Conservation (phyloP, 2,329 filamentous ascomycete genomes). For the Aspergillus ruber region DNA sequence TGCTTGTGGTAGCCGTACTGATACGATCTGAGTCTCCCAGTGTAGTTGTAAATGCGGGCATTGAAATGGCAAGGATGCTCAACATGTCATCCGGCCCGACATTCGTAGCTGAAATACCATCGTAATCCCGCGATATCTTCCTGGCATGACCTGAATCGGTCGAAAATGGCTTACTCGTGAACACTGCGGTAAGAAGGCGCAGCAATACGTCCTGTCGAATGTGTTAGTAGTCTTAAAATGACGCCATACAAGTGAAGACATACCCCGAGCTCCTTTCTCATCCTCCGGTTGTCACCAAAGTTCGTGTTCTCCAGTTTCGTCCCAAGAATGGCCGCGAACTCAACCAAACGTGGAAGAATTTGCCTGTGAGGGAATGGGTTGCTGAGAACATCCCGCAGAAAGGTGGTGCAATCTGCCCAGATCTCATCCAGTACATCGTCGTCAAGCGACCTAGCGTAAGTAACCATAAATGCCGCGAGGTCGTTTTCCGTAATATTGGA, state of each 20-base stretch:
- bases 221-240: slow-evolving; percentile 13
- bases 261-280: slow-evolving; percentile 83
- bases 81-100: slow-evolving; percentile 67
- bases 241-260: slow-evolving; percentile 29
- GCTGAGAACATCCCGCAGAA: slow-evolving; percentile 78
- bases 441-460: slow-evolving; percentile 83
- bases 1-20: slow-evolving; percentile 66
- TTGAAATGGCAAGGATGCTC: slow-evolving; percentile 68
- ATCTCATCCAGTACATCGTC: slow-evolving; percentile 98
- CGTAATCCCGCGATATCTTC: slow-evolving; percentile 37
- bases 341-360: slow-evolving; percentile 74
- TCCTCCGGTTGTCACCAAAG: slow-evolving; percentile 87
- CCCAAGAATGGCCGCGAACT: slow-evolving; percentile 83
- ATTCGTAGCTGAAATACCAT: slow-evolving; percentile 28
- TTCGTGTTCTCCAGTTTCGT: slow-evolving; percentile 97
- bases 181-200: slow-evolving; percentile 82
- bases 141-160: slow-evolving; percentile 47
- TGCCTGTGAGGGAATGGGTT: slow-evolving; percentile 95
- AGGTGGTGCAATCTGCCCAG: slow-evolving; percentile 88
- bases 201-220: slow-evolving; percentile 71
- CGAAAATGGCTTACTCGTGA: slow-evolving; percentile 75
- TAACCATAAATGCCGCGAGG: slow-evolving; percentile 79
- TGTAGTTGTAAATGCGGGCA: slow-evolving; percentile 74
- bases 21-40: slow-evolving; percentile 82
- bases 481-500: slow-evolving; percentile 77